Percentiles rank a stretch among this genome's conserved stretches.
These are phyloP conservation scores for Seiridium cupressi DNA, from an alignment of 2,329 filamentous ascomycete genomes.

Conservation along the genomic window DNA sequence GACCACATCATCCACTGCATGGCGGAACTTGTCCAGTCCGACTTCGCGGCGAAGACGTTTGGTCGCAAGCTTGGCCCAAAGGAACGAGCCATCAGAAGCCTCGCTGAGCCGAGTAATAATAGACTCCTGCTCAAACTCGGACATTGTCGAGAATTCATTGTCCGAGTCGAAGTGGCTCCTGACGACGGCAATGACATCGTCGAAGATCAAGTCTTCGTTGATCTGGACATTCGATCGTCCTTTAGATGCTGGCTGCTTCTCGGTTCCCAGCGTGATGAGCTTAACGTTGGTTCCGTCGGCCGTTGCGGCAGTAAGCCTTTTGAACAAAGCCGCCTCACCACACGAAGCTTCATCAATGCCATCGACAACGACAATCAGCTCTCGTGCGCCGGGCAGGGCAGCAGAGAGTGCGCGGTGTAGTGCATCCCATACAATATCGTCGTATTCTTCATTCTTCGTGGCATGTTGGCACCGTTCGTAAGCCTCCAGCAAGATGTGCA, in stretches of 20 bases:
- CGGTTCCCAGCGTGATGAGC: constrained; percentile 28
- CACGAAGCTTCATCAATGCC: constrained; percentile 33
- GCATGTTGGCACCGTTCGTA: constrained; percentile 23
- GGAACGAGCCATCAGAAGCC: constrained; percentile 33
- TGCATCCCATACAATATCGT: constrained; percentile 32
- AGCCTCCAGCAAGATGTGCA: constrained; percentile 30
- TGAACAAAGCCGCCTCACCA: constrained; percentile 25
- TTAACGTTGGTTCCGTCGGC: constrained; percentile 22
- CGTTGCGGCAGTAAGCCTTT: constrained; percentile 23
- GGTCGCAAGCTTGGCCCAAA: constrained; percentile 34
- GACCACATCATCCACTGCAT: constrained; percentile 25
- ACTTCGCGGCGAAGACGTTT: constrained; percentile 18
- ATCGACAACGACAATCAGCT: constrained; percentile 35
- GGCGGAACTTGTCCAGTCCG: constrained; percentile 11
- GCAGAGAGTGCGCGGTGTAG: constrained; percentile 26
- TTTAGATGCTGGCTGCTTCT: constrained; percentile 12
- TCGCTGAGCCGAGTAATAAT: constrained; percentile 28
- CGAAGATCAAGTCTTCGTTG: constrained; percentile 29
- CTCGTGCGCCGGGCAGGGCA: constrained; percentile 26
- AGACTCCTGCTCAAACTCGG: constrained; percentile 30
- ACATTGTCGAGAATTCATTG: constrained; percentile 21
- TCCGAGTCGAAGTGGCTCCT: constrained; percentile 22
- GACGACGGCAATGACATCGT: constrained; percentile 32
- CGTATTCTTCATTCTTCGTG: constrained; percentile 25
- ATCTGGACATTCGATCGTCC: constrained; percentile 22